Percentiles rank a stretch among this genome's conserved stretches.
Conservation (phyloP, 768 basidiomycete genomes). For the Cystofilobasidium bisporidii region DNA sequence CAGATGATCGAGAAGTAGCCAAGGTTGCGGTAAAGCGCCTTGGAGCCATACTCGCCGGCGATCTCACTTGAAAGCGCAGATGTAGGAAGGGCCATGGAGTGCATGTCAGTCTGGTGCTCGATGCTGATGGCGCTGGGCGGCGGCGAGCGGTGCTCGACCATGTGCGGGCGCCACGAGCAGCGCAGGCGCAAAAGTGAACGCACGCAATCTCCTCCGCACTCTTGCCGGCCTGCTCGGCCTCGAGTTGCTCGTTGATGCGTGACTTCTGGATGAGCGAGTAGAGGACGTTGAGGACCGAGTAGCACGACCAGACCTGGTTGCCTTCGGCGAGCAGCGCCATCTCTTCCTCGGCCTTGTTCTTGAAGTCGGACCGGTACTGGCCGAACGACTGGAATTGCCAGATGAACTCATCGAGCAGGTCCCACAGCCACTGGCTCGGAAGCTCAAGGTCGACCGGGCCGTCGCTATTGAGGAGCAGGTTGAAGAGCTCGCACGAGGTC, state of each 20-base stretch:
- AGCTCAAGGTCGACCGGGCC: slow-evolving; percentile 86
- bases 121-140: no score
- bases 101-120: no score
- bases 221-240: slow-evolving; percentile 70
- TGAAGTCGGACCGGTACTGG: slow-evolving; percentile 70
- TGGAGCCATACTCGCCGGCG: slow-evolving; percentile 81
- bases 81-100: neutral
- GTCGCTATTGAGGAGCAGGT: slow-evolving; percentile 91
- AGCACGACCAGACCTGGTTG: slow-evolving; percentile 84
- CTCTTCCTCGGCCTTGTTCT: slow-evolving; percentile 62
- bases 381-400: slow-evolving; percentile 96
- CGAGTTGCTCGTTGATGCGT: slow-evolving; percentile 83
- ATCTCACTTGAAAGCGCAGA: slow-evolving; percentile 50
- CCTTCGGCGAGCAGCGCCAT: slow-evolving; percentile 42
- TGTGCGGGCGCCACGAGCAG: no score
- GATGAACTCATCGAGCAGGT: slow-evolving; percentile 52
- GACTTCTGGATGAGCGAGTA: slow-evolving; percentile 98
- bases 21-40: slow-evolving; percentile 83
- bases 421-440: slow-evolving; percentile 97
- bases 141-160: no score
- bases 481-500: slow-evolving; percentile 87
- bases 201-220: slow-evolving; percentile 73
- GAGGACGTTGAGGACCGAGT: slow-evolving; percentile 93
- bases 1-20: slow-evolving; percentile 97
- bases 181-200: slow-evolving; percentile 36